Conservation (phyloP, 1,284 basidiomycete species). For the Vanrija pseudolonga region DNA sequence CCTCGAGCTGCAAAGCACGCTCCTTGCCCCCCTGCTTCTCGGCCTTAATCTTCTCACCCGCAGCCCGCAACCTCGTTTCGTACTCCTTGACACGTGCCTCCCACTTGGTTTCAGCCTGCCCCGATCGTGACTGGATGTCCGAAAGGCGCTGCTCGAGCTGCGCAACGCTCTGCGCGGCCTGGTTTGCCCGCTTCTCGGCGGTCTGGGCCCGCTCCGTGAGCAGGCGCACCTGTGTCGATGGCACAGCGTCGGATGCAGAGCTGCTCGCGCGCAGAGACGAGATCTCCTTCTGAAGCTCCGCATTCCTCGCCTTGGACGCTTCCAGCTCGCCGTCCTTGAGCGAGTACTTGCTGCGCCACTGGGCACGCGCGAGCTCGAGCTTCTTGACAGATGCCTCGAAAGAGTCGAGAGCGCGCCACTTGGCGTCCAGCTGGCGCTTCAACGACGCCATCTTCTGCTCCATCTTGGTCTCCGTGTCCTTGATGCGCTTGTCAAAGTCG, state of each 20-base stretch:
- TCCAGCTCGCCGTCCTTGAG: slow-evolving; percentile 87
- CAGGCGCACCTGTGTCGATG: slow-evolving; percentile 59
- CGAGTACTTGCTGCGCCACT: slow-evolving; percentile 78
- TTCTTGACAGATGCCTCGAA: slow-evolving; percentile 85
- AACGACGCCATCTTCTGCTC: slow-evolving; percentile 57
- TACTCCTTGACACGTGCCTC: slow-evolving; percentile 89
- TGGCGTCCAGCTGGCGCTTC: slow-evolving; percentile 78
- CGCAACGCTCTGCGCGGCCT: slow-evolving; percentile 75
- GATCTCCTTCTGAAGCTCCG: slow-evolving; percentile 60
- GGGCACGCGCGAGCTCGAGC: slow-evolving; percentile 74
- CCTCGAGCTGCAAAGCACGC: slow-evolving; percentile 53
- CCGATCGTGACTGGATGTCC: slow-evolving; percentile 64
- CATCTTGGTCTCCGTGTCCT: slow-evolving; percentile 64
- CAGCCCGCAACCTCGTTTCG: slow-evolving; percentile 72
- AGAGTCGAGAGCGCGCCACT: slow-evolving; percentile 90
- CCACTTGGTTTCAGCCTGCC: slow-evolving; percentile 76
- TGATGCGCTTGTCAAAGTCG: slow-evolving; percentile 80
- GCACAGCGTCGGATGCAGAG: slow-evolving; percentile 58
- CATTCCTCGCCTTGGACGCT: slow-evolving; percentile 70
- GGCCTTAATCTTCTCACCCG: slow-evolving; percentile 90
- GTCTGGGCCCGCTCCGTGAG: slow-evolving; percentile 68
- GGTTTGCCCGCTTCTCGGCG: slow-evolving; percentile 75
- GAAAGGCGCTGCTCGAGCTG: slow-evolving; percentile 79
- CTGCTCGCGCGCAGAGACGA: neutral
- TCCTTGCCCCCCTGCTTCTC: slow-evolving; percentile 95